Evolutionary conservation across 805 yeast genomes (phyloP).

Genomic region (Lachancea meyersii): DNA sequence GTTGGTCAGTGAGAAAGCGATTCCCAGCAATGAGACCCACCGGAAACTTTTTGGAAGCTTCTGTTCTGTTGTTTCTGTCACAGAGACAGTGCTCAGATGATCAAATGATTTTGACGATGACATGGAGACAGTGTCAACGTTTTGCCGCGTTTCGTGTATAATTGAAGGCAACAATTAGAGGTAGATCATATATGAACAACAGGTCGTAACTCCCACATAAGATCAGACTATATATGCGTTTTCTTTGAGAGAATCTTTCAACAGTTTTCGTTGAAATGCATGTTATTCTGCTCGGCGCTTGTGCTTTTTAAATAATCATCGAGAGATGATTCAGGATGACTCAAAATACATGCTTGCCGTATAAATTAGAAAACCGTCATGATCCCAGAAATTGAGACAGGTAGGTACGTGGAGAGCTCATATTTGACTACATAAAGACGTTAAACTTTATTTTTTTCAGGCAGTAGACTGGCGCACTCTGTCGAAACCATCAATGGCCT

Average conservation of each 20-base stretch:
- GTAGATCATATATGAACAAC: too few relatives aligned
- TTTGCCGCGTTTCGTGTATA: too few relatives aligned
- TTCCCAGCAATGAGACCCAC: slow-evolving; percentile 37
- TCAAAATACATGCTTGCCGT: neutral
- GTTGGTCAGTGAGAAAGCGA: slow-evolving; percentile 55
- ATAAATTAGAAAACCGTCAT: neutral
- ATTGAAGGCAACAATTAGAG: too few relatives aligned
- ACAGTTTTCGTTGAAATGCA: neutral
- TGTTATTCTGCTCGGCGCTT: neutral
- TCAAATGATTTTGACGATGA: neutral
- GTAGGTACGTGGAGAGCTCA: too few relatives aligned
- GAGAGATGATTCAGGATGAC: slow-evolving; percentile 1
- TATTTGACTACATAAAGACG: too few relatives aligned
- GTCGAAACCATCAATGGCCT: too few relatives aligned
- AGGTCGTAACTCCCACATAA: too few relatives aligned
- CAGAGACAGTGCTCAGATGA: neutral
- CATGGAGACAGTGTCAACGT: neutral
- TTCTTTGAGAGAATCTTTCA: neutral
- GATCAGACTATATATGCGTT: neutral
- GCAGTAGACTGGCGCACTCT: too few relatives aligned
- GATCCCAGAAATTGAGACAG: too few relatives aligned
- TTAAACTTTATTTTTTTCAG: too few relatives aligned
- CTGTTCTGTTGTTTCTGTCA: neutral
- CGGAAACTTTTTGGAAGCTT: slow-evolving; percentile 37
- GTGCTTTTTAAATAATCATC: neutral